Evolutionary conservation across 331 rosid genomes (phyloP).

Genomic region (Cydonia oblonga): DNA sequence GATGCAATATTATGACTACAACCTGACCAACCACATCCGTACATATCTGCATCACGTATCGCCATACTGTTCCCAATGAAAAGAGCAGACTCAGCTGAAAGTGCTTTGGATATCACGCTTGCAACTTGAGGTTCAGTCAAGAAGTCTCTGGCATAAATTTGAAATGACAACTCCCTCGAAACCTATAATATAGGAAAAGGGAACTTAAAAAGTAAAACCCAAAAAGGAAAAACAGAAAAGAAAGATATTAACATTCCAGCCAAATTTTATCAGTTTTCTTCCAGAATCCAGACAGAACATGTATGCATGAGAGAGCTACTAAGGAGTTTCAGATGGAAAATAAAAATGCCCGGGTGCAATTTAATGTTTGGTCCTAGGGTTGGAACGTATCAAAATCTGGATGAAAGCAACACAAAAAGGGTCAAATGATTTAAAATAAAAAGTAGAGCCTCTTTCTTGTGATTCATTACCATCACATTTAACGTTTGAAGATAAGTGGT

Average conservation of each 20-base stretch:
- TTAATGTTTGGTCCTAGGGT: not conserved
- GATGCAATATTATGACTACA: conserved; percentile 23
- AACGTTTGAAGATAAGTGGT: conserved; percentile 38
- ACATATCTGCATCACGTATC: conserved; percentile 84
- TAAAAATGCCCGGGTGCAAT: not conserved
- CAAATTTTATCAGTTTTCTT: not conserved
- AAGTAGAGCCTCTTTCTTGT: not conserved
- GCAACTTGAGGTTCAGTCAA: conserved; percentile 88
- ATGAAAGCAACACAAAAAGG: conserved; percentile 10
- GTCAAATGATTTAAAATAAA: not conserved
- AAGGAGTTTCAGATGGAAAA: not conserved
- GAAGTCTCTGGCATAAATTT: conserved; percentile 49
- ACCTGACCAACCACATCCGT: conserved; percentile 58
- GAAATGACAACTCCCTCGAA: conserved; percentile 75
- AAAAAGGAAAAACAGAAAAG: not conserved
- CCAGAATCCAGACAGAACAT: not conserved
- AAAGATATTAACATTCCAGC: not conserved
- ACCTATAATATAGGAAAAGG: conserved; percentile 39
- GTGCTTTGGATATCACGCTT: conserved; percentile 48
- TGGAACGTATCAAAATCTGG: not conserved
- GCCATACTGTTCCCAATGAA: conserved; percentile 97
- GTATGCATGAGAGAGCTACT: not conserved
- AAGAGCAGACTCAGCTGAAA: conserved; percentile 61
- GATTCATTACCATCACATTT: conserved; percentile 59
- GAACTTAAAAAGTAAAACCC: not conserved